A percentile compares a stretch with the other conserved stretches of the same genome.
phyloP scores from a whole-genome alignment of 768 basidiomycete genomes.

The Mycena polygramma region DNA sequence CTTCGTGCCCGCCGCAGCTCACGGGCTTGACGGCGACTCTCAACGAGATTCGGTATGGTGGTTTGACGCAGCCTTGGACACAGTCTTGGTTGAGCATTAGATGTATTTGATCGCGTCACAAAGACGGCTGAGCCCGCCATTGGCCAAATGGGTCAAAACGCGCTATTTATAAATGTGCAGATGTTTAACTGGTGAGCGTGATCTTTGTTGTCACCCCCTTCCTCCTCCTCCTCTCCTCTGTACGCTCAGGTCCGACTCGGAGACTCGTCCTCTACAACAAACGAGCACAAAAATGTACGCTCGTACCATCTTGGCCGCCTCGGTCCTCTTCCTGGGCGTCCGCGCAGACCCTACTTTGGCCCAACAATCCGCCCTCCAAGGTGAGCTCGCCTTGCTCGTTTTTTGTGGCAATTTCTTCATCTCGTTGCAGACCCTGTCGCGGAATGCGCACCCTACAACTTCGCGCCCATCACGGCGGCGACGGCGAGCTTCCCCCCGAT shows the following conservation, averaged over 20 bases:
- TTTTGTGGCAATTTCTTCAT: not conserved
- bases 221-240: not conserved
- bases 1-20: no score
- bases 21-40: no score
- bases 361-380: not conserved
- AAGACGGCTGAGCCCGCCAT: no score
- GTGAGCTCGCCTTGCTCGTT: not conserved
- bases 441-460: slow-evolving; percentile 61
- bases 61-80: no score
- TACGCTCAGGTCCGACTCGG: not conserved
- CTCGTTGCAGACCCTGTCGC: slow-evolving; percentile 43
- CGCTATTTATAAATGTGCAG: no score
- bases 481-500: slow-evolving; percentile 56
- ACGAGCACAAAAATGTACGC: slow-evolving; percentile 3
- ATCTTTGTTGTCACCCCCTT: no score
- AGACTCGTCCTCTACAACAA: no score
- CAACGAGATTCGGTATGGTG: no score
- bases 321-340: not conserved
- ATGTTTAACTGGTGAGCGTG: no score
- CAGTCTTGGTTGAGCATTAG: no score
- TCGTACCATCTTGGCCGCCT: not conserved
- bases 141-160: no score
- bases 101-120: no score
- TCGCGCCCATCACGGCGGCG: slow-evolving; percentile 50
- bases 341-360: not conserved